Base-by-base conservation (phyloP, 768 basidiomycete species). In the Leccinum longicurvipes region DNA sequence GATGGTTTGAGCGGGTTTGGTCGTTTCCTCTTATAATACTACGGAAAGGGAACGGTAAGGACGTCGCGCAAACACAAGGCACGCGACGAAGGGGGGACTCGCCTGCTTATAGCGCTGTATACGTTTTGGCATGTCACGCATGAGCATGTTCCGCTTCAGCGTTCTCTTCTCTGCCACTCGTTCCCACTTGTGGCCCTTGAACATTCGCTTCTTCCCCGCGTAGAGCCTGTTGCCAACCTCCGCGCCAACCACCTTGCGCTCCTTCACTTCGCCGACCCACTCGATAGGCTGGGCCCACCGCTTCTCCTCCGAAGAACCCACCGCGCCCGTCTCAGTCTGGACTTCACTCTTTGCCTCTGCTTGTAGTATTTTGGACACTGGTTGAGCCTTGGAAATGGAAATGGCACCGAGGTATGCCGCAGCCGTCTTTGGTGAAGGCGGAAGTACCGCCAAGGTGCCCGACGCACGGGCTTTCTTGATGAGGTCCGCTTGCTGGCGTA, bases 121-220 rank as follows among this genome's bases (percentile, higher is more conserved):
- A 59, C 89, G 81, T 60, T 80, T 78, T 34, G 76, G 69, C 89
- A 91, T 91, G 67, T 84, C 81, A 63, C 82, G 79, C 78, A 91
- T 73, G 54, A 89, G 73, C 49, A 84, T 77, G 53, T 73, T 73
- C 60, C 75, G 82, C 65, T 77, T 80, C 64, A 72, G 72, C 54
- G 73, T 69, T 60, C 75, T 75, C 65, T 76, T 75, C 54, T 74
- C 77, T 61, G 75, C 77, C 60, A 74, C 67, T 32, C 88, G 81
- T 73, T 93, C 87, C 86, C 87, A 91, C 63, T 82, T 87, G 77
- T 93, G 91, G n/a, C 91, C 91, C 78, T 93, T 93, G 83, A 93
- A 93, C 91, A 93, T 93, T 59, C 80, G 77, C 78, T 84, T 87
- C 81, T 81, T 88, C 55, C 78, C 84, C 10, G 85, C 82, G 60